Percentiles rank a stretch among this genome's conserved stretches.
phyloP scores from a whole-genome alignment of 495 filamentous ascomycete genomes.

The Pyrenopolyporus hunteri region DNA sequence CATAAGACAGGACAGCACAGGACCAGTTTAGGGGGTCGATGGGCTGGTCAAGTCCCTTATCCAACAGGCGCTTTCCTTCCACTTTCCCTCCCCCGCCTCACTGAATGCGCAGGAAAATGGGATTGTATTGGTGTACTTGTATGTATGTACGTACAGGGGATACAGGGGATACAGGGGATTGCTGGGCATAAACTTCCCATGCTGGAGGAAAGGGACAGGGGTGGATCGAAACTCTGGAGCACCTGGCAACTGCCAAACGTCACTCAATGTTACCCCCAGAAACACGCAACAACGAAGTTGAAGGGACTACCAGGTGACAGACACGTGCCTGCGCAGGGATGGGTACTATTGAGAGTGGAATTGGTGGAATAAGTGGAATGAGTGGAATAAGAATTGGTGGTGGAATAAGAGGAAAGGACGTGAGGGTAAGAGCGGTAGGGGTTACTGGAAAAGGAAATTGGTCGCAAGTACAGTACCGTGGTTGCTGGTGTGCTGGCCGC shows the following conservation, averaged over 20 bases:
- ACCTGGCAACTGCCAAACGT: slow-evolving; percentile 16
- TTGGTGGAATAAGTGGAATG: too few relatives aligned
- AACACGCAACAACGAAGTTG: neutral
- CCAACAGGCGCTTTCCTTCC: slow-evolving; percentile 2
- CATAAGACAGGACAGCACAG: slow-evolving; percentile 34
- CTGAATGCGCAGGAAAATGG: neutral
- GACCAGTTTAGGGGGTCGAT: slow-evolving; percentile 25
- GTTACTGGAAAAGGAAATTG: slow-evolving; percentile 35
- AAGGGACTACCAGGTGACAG: slow-evolving; percentile 9
- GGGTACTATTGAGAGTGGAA: too few relatives aligned
- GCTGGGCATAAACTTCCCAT: too few relatives aligned
- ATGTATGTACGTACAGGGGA: neutral
- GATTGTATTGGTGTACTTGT: neutral
- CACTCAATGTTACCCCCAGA: slow-evolving; percentile 7
- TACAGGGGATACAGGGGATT: neutral
- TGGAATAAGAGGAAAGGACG: slow-evolving; percentile 1
- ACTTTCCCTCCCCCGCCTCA: slow-evolving; percentile 17
- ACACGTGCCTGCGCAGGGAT: slow-evolving; percentile 13
- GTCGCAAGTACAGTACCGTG: slow-evolving; percentile 30
- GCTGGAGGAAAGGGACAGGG: too few relatives aligned
- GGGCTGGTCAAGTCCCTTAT: too few relatives aligned
- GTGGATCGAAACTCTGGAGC: slow-evolving; percentile 6
- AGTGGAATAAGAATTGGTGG: too few relatives aligned
- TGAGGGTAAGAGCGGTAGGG: slow-evolving; percentile 25
- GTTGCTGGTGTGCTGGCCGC: slow-evolving; percentile 9